phyloP scores from a whole-genome alignment of 2,329 filamentous ascomycete genomes.

The Zalaria sp. region DNA sequence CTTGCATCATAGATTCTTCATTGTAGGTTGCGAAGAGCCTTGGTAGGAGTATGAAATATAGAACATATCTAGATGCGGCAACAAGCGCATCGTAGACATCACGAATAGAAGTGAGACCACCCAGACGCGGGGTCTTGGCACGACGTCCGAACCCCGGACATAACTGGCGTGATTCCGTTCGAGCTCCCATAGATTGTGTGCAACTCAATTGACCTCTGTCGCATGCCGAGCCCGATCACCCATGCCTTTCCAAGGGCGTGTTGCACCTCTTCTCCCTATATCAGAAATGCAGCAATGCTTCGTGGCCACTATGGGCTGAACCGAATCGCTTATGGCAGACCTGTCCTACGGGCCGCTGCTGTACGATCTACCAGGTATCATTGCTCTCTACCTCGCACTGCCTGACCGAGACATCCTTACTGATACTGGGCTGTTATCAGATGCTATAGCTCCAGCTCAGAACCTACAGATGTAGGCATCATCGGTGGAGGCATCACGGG shows the following conservation, averaged over 20 bases:
- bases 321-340: background rate
- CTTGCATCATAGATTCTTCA: too few relatives aligned
- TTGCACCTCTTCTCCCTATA: conserved; percentile 19
- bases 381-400: background rate
- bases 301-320: conserved; percentile 9
- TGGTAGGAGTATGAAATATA: too few relatives aligned
- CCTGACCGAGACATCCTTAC: background rate
- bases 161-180: too few relatives aligned
- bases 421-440: background rate
- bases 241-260: background rate
- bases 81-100: too few relatives aligned
- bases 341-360: background rate
- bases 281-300: conserved; percentile 16
- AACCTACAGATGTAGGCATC: conserved; percentile 42
- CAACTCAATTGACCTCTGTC: background rate
- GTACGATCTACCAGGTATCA: background rate
- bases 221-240: background rate
- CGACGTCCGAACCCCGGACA: too few relatives aligned
- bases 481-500: conserved; percentile 76
- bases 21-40: too few relatives aligned
- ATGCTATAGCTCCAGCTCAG: conserved; percentile 3
- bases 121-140: too few relatives aligned
- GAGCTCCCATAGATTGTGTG: too few relatives aligned
- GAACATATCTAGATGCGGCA: too few relatives aligned
- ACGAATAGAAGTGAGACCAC: too few relatives aligned